Base-by-base conservation (phyloP, 2,329 filamentous ascomycete species). In the Teratosphaeria viscida region DNA sequence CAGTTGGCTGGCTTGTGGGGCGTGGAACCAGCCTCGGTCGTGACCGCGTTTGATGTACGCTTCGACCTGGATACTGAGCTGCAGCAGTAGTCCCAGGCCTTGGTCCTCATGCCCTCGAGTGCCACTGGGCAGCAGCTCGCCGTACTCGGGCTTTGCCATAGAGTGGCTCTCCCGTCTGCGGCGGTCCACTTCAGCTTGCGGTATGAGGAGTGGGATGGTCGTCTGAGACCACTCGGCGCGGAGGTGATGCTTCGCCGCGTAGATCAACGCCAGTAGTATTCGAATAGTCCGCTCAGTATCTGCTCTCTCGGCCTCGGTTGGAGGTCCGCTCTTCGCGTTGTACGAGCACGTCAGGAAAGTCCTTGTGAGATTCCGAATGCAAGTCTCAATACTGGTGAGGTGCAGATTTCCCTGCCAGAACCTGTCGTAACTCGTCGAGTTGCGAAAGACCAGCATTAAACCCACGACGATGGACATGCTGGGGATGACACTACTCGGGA, bases 371-470 rank as follows among this genome's bases (percentile, higher is more conserved):
- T 85, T 85, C 59, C 84, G 78, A 14, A 85, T 78, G 47, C 76
- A 76, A n/a, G 83, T 84, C 55, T 78, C 78, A 34, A 85, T 77
- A 0, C 78, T 78, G 11, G 77, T 82, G 58, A 86, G 77, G 63
- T 82, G 79, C 39, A 68, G 63, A 49, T 71, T 73, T 7, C 72
- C 72, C 55, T 71, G 69, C 84, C 84, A 86, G 74, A 86, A 86
- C 1, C 84, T 77, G 65, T 85, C 84, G 72, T 85, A 86, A 57
- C 78, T 81, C 2, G 83, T 86, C 64, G 81, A 78, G 65, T 87
- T 86, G 43, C 84, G 79, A 73, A 87, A 86, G 32, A 87, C 84
- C 37, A 87, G 81, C 79, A 87, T 85, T 49, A 87, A 71, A 66
- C 84, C 84, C 2, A 87, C 84, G 56, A 87, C 84, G 59, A 87